These are phyloP conservation scores for Zarea fungicola DNA, from an alignment of 2,329 filamentous ascomycete species.

Conservation along the genomic window DNA sequence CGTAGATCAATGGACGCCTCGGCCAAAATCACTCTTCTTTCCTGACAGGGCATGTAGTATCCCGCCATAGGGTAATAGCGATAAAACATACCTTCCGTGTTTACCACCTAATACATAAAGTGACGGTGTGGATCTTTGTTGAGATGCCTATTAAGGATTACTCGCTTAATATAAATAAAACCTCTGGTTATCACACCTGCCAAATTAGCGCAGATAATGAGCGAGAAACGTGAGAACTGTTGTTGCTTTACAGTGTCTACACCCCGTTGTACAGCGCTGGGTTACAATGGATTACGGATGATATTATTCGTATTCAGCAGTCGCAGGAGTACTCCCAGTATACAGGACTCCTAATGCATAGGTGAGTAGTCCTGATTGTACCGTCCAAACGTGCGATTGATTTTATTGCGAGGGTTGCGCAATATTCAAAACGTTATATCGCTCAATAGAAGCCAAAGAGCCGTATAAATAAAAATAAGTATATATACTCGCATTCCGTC, in stretches of 20 bases:
- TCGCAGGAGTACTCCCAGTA: neutral
- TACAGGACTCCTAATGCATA: too few species aligned
- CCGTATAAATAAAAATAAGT: neutral
- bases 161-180: neutral
- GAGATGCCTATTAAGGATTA: neutral
- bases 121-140: neutral
- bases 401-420: neutral
- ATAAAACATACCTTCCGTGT: neutral
- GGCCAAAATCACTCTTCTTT: neutral
- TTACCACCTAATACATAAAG: neutral
- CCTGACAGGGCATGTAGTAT: neutral
- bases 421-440: neutral
- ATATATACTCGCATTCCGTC: neutral
- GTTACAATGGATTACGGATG: neutral
- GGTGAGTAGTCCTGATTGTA: neutral
- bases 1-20: too few species aligned
- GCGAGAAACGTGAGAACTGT: neutral
- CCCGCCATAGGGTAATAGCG: neutral
- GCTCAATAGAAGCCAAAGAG: neutral
- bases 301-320: neutral
- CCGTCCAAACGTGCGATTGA: neutral
- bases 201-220: neutral
- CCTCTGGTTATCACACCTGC: neutral
- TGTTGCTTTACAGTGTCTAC: neutral
- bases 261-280: neutral